These are phyloP conservation scores for Carex kokanica DNA, from an alignment of 176 grass and related monocot species.

Conservation along the genomic window DNA sequence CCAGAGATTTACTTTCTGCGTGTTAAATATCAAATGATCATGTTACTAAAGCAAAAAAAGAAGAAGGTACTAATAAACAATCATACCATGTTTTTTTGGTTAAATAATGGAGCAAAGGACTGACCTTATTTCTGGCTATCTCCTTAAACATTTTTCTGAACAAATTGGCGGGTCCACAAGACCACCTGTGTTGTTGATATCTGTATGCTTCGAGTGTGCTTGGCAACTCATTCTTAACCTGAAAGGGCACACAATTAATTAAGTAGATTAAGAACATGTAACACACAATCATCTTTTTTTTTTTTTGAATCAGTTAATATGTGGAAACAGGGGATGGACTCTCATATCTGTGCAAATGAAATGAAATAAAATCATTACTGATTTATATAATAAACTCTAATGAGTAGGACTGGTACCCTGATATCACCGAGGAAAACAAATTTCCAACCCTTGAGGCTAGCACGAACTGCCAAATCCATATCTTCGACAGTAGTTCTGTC, in stretches of 20 bases:
- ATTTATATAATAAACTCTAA: not conserved
- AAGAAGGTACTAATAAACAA: not conserved
- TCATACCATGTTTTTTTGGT: not conserved
- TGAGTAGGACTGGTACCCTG: conserved; percentile 35
- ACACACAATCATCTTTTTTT: not conserved
- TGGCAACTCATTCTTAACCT: conserved; percentile 84
- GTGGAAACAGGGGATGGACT: not conserved
- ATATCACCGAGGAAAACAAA: conserved; percentile 69
- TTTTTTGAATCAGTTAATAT: not conserved
- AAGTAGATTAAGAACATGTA: not conserved
- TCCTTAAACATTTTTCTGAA: conserved; percentile 82
- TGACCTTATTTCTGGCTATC: conserved; percentile 67
- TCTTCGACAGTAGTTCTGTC: conserved; percentile 73
- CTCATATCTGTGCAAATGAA: not conserved
- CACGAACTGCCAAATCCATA: conserved; percentile 78
- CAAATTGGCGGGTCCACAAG: conserved; percentile 66
- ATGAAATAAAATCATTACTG: not conserved
- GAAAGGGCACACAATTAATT: conserved; percentile 3
- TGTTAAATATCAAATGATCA: conserved; percentile 13
- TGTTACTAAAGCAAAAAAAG: conserved; percentile 25
- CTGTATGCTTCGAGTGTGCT: conserved; percentile 66
- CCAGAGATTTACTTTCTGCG: conserved; percentile 67
- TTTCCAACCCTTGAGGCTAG: conserved; percentile 67
- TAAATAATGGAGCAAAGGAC: not conserved
- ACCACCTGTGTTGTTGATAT: conserved; percentile 86